Base-by-base conservation (phyloP, 495 filamentous ascomycete genomes). In the Emericellopsis terricola region DNA sequence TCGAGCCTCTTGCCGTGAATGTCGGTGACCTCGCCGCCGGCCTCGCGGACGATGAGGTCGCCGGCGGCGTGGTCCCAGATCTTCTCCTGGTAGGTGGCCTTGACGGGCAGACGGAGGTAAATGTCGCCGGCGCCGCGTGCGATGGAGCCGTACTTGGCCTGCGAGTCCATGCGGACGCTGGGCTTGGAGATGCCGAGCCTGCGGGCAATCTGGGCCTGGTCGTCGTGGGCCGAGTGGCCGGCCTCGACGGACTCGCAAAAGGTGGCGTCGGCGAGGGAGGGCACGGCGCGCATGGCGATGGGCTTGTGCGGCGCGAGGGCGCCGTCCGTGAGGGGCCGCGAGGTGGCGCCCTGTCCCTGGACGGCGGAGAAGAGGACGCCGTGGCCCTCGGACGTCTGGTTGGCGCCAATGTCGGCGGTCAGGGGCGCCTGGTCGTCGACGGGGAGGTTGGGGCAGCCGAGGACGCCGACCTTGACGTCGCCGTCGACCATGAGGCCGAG, bases 21-120 rank as follows among this genome's bases (percentile, higher is more conserved):
- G 55, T 94, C 89, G 13, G 79, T 91, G 21, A 97, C 89, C 46
- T 78, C 62, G 16, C 87, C 91, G 31, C 91, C 89, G 3, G 91
- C 85, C 55, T 99, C 89, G 31, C 84, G 68, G 8, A 94, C 85
- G 44, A 99, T 86, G 33, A 99, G 54, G 40, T 91, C 85, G 21
- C 89, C 89, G n/a, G 83, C 87, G 19, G 87, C 91, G 56, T 99
- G 89, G 51, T 99, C 89, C 89, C 89, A 99, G 42, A 99, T 96
- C 68, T 99, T 99, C 66, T 99, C 89, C 58, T 92, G 73, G 56
- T 96, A 99, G 16, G 75, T 73, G 48, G 74, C 76, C 44, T 68
- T 76, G 9, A 78, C 74, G 13, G 91, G 89, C 19, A 99, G 58
- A 33, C 89, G 68, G 43, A 97, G 60, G 53, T 96, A 96, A 42